Base-by-base conservation (phyloP, 257 asterid species). In the Schizonepeta tenuifolia region DNA sequence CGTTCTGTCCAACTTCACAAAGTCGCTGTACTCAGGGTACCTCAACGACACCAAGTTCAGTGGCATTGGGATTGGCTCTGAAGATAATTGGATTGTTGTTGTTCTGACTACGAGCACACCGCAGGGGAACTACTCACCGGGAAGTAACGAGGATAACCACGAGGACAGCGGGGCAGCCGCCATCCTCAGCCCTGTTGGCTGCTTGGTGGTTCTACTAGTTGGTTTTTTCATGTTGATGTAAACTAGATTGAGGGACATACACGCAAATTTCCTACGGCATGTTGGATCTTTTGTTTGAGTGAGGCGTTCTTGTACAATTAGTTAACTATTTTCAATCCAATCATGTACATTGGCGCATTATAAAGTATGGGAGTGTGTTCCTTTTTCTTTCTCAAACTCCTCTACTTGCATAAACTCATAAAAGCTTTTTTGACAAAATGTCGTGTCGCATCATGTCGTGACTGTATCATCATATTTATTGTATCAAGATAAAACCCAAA, bases 51-150 rank as follows among this genome's bases (percentile, higher is more conserved):
- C 93, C 15, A 79, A 82, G 74, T 93, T 49, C 75, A 84, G 83
- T 6, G 96, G 98, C 18, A 64, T 85, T 11, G 98, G 98, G 31
- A 82, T 93, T 43, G 95, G 91, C 33, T 78, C 93, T 0, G 89
- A 91, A 21, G 76, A 81, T 26, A 76, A 85, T 53, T 91, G 97
- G 97, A 78, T 91, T 0, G 98, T 93, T 10, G 90, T 89, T 6
- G 84, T 91, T 50, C 72, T 93, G 86, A 89, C 96, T 20, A 91
- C 96, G 0, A 84, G 44, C 86, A 89, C 96, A 28, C 83, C 90
- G 0, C 88, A 84, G 44, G 97, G 98, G 58, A 74, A 73, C 78
- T 93, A 80, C 77, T 62, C 79, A 0, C 62, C 67, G 1, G 94
- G 85, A 14, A 79, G 65, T 33, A 77, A 50, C 73, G n/a, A 75